Base-by-base conservation (phyloP, 768 basidiomycete species). In the Phlebiopsis gigantea region DNA sequence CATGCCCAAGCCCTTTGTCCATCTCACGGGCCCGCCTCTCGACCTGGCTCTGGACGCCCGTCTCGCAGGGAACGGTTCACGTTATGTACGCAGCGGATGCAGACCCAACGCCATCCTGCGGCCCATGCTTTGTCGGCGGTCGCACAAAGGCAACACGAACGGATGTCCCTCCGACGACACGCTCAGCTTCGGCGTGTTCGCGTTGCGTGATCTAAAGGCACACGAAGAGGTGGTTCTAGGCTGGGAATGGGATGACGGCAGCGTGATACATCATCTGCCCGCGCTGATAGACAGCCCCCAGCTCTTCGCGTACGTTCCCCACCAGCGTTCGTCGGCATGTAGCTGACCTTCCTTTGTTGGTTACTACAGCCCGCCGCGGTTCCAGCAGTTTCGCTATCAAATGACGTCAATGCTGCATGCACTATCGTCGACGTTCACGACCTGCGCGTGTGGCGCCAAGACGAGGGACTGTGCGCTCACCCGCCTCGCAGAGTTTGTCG, bases 211-310 rank as follows among this genome's bases (percentile, higher is more conserved):
- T 59, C 77, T 98, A 61, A 80, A 79, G 54, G 81, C 81, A 30
- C 79, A 87, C 47, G 93, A 94, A 61, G 95, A 98, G 72, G 81
- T 98, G 19, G 83, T 94, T 0, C 72, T 98, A 0, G 89, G 88
- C 0, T 98, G 95, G 93, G 93, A 97, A 68, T 98, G 95, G 95
- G 94, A 98, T 63, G 95, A 98, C 64, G 84, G 84, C 1, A 89
- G 92, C 66, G 84, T 87, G 0, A 81, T 95, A 0, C 94, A 96
- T 69, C 73, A 77, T 58, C 73, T 93, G 0, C 88, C 83, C n/a
- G 83, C 83, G 7, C 70, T 90, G 50, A 74, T 90, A 56, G 73
- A 83, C 62, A 70, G 78, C 4, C 82, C 84, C 4, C 71, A 76
- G 57, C 63, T 78, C 56, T 84, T 85, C 63, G 75, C 78, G 85